Conservation (phyloP, 192 early-diverging fungal species). For the Coemansia sp. region DNA sequence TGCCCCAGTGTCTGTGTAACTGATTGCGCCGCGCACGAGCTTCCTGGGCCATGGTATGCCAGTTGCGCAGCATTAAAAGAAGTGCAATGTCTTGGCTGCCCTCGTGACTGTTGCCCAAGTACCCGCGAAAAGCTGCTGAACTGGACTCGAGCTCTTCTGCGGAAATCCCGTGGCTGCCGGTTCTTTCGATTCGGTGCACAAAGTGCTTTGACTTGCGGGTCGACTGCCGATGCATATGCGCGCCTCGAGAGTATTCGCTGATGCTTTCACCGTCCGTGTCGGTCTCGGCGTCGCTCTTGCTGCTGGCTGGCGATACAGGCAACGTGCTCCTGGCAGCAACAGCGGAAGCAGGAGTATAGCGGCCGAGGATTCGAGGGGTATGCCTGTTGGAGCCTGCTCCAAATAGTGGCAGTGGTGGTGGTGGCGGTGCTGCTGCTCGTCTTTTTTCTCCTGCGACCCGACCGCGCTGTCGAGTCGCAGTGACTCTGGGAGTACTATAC, state of each 20-base stretch:
- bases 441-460: background rate
- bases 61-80: constrained; percentile 23
- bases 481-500: background rate
- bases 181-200: background rate
- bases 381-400: background rate
- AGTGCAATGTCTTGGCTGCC: constrained; percentile 32
- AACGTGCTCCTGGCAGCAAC: background rate
- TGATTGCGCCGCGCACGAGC: constrained; percentile 23
- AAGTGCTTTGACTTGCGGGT: background rate
- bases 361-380: constrained; percentile 20
- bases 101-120: constrained; percentile 24
- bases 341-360: constrained; percentile 1
- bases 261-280: constrained; percentile 5
- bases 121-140: constrained; percentile 13
- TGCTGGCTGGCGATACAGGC: constrained; percentile 8
- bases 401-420: background rate
- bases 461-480: background rate
- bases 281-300: constrained; percentile 11
- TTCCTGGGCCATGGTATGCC: constrained; percentile 31
- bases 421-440: no score
- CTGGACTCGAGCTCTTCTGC: background rate
- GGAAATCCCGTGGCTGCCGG: background rate
- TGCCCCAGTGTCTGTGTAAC: constrained; percentile 26
- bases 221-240: background rate
- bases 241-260: background rate